Base-by-base conservation (phyloP, 2,329 filamentous ascomycete genomes). In the Juglanconis juglandina region DNA sequence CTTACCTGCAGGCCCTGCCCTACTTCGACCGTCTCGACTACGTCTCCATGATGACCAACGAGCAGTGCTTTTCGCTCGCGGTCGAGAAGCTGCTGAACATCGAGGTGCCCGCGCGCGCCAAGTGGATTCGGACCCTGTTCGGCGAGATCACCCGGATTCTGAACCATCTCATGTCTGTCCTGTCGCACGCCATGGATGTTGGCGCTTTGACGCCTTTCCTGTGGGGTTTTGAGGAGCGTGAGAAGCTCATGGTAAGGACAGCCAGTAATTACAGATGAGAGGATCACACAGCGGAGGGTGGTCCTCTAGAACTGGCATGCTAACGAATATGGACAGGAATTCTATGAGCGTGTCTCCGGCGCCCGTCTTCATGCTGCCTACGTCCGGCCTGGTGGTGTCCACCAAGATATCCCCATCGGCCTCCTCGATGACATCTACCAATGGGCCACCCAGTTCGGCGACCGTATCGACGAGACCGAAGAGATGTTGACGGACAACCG, bases 11-110 rank as follows among this genome's bases (percentile, higher is more conserved):
- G 82, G 95, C 95, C 60, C 82, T 99, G 73, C 95, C 95, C 59
- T 99, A 99, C 82, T 99, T 99, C 75, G 95, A 99, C 79, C 92
- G 95, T 69, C 84, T 99, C 76, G 95, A 99, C 79, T 99, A 99
- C 77, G 93, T 97, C 69, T 97, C 92, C 71, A 99, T 99, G 96
- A 99, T 99, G 95, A 99, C 95, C 71, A 99, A 99, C 78, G 95
- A 99, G 83, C 95, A 99, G 79, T 96, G 92, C 73, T 99, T 92
- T 78, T 87, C 92, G 42, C 84, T 99, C 67, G 95, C 92, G 24
- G 94, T 98, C 59, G 95, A 99, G 85, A 99, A 99, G 84, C 84
- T 99, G 63, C 82, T 99, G 70, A 99, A 99, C 77, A 83, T 99
- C 66, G 96, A 99, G 75, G 91, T 99, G 65, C 95, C 95, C 32